A percentile compares a stretch with the other conserved stretches of the same genome.
phyloP scores from a whole-genome alignment of 75 land plant species.

The Selaginella moellendorffii region DNA sequence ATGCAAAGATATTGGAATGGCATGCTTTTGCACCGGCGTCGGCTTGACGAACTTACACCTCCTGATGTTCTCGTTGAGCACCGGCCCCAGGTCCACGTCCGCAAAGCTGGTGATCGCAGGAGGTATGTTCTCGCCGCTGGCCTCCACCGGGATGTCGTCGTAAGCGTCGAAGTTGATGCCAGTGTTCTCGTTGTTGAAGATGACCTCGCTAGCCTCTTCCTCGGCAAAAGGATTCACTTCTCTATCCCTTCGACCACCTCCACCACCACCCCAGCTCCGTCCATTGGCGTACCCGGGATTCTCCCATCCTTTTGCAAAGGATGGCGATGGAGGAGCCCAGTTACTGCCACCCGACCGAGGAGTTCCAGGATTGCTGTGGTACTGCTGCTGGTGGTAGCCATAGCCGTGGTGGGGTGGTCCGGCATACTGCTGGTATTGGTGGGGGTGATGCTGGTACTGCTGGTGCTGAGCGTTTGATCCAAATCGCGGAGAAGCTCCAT shows the following conservation, averaged over 20 bases:
- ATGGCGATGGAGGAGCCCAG: background rate
- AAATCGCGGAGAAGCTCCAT: background rate
- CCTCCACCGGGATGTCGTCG: slow-evolving; percentile 3
- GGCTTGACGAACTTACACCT: background rate
- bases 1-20: slow-evolving; percentile 1
- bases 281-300: no score
- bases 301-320: no score
- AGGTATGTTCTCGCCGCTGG: background rate
- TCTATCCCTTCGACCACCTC: slow-evolving; percentile 17
- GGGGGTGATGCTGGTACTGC: no score
- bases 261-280: slow-evolving; percentile 24
- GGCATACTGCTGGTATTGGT: no score
- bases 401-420: no score
- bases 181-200: background rate
- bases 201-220: slow-evolving; percentile 21
- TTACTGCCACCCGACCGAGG: background rate
- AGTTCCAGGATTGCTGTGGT: background rate
- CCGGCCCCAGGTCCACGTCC: background rate
- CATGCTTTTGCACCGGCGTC: slow-evolving; percentile 7
- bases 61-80: background rate
- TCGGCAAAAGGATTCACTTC: slow-evolving; percentile 74
- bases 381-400: background rate
- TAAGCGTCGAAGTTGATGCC: slow-evolving; percentile 4
- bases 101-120: background rate
- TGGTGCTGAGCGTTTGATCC: no score